Evolutionary conservation across 768 basidiomycete genomes (phyloP), one percentile per base, ranked within the genome.

Genomic region (Agrocybe praecox): DNA sequence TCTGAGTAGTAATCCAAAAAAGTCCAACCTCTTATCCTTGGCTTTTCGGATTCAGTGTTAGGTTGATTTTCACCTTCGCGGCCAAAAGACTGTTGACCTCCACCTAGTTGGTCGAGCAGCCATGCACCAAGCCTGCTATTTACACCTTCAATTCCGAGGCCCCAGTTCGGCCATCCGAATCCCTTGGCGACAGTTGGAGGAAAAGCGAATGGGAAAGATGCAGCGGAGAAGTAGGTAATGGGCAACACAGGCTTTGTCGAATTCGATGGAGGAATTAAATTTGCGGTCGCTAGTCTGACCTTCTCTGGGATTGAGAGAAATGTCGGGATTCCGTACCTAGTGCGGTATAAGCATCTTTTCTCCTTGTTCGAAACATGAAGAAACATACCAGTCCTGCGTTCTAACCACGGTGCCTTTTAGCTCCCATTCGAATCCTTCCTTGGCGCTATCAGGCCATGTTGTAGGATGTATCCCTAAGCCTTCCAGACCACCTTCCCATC

Each of bases 231-330:
- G 72, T 84, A 97, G 1, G 91, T 82, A 44, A 98, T 88, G 18
- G 86, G 81, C 17, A 96, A 80, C 2, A 77, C 77, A 8, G 81
- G 82, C 34, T 64, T 33, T 61, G 52, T 12, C 71, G 74, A 21
- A 50, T 62, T 51, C 17, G 51, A 44, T 18, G 68, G 68, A 18
- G 60, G 66, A 2, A 69, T 48, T 15, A 93, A 80, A 21, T 86
- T 76, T 19, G 76, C 62, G 3, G 82, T 84, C 11, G 87, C 78
- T 10, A 83, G 76, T 22, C 76, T 63, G 21, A 85, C 77, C 71
- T 97, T 98, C 74, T 96, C 94, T 0, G 92, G 85, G 52, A 96
- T 94, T 40, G 84, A 80, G 9, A 93, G 74, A 69, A 96, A 91
- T 0, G 90, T 87, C 2, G 85, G 81, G 44, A 97, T 87, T 42